phyloP scores from a whole-genome alignment of 2,329 filamentous ascomycete genomes.

The Trichoderma brevicompactum region DNA sequence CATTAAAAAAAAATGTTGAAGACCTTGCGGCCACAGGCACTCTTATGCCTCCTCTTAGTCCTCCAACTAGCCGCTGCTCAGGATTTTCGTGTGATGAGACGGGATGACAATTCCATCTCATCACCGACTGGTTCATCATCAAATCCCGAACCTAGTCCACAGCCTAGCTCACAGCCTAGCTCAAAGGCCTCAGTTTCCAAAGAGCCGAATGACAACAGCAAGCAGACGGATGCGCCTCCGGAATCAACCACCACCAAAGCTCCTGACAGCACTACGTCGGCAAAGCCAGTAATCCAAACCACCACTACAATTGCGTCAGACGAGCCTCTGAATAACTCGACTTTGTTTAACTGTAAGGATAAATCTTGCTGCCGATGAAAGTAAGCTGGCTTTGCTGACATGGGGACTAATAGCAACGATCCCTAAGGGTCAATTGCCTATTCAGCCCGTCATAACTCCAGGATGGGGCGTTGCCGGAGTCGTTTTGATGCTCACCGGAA shows the following conservation, averaged over 20 bases:
- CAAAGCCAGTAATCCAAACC: slow-evolving; percentile 8
- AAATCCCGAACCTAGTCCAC: neutral
- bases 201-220: slow-evolving; percentile 9
- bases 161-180: neutral
- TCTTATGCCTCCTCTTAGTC: slow-evolving; percentile 47
- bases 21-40: slow-evolving; percentile 42
- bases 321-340: slow-evolving; percentile 37
- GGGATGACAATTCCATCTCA: slow-evolving; percentile 37
- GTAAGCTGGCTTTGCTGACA: slow-evolving; percentile 14
- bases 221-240: slow-evolving; percentile 23
- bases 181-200: slow-evolving; percentile 6
- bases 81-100: slow-evolving; percentile 41
- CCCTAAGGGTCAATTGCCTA: slow-evolving; percentile 63
- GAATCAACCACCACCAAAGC: slow-evolving; percentile 5
- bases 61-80: slow-evolving; percentile 46
- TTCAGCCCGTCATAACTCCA: slow-evolving; percentile 76
- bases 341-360: slow-evolving; percentile 43
- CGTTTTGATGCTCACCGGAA: slow-evolving; percentile 74
- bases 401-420: slow-evolving; percentile 48
- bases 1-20: slow-evolving; percentile 41
- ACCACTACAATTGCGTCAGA: slow-evolving; percentile 30
- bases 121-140: slow-evolving; percentile 5
- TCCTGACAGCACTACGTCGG: slow-evolving; percentile 5
- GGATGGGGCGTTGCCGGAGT: slow-evolving; percentile 79
- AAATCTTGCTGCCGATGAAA: neutral